Conservation (phyloP, 1,284 basidiomycete genomes). For the Ustilago tritici region DNA sequence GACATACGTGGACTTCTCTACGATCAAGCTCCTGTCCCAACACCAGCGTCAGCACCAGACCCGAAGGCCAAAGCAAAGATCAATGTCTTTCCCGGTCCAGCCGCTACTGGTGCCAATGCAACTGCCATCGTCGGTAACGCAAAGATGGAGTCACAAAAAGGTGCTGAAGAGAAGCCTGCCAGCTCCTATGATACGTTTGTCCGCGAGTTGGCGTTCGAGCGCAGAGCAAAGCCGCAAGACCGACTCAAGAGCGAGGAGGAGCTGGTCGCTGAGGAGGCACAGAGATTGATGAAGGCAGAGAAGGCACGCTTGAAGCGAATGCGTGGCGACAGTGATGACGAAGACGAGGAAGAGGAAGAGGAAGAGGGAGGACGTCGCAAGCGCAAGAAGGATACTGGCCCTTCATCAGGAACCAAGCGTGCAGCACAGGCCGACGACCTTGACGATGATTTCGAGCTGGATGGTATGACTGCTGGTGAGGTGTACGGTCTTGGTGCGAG, state of each 20-base stretch:
- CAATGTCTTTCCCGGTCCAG: conserved; percentile 37
- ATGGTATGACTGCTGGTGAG: conserved; percentile 57
- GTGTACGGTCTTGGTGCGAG: conserved; percentile 62
- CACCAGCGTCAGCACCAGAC: conserved; percentile 29
- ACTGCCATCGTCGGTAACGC: conserved; percentile 26
- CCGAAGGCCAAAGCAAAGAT: conserved; percentile 39
- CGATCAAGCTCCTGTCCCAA: conserved; percentile 37
- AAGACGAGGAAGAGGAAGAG: conserved; percentile 69
- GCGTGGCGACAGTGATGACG: conserved; percentile 79
- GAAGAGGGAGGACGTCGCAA: conserved; percentile 42
- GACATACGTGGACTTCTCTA: conserved; percentile 81
- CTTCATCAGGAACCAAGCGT: conserved; percentile 70
- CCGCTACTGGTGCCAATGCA: conserved; percentile 34
- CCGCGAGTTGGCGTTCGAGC: conserved; percentile 90
- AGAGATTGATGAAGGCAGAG: conserved; percentile 87
- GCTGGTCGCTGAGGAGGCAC: conserved; percentile 86
- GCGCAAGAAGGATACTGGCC: conserved; percentile 65
- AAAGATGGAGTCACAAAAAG: conserved; percentile 7
- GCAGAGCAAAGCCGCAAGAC: conserved; percentile 92
- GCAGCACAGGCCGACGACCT: conserved; percentile 80
- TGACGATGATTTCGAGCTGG: conserved; percentile 83
- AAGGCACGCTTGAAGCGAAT: conserved; percentile 83
- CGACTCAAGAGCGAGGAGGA: conserved; percentile 97
- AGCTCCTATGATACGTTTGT: conserved; percentile 87
- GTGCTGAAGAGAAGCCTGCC: conserved; percentile 32